Percentiles rank a stretch among this genome's conserved stretches.
phyloP scores from a whole-genome alignment of 164 flowering plant species.

The Houttuynia cordata region DNA sequence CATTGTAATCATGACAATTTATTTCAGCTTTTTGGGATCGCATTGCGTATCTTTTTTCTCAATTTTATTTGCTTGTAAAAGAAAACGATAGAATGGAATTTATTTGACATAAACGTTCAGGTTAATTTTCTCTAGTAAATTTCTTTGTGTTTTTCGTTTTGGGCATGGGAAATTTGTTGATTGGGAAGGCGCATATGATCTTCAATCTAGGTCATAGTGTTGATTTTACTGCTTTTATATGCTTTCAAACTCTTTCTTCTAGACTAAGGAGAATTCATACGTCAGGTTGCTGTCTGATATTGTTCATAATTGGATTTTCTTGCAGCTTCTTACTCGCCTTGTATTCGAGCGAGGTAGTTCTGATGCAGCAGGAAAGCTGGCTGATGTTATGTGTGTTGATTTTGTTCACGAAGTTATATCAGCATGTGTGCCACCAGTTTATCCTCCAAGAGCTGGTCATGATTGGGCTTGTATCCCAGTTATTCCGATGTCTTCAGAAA shows the following conservation, averaged over 20 bases:
- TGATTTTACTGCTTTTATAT: background rate
- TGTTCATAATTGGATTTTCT: constrained; percentile 2
- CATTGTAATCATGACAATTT: background rate
- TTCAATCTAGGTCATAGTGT: background rate
- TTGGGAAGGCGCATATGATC: background rate
- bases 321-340: constrained; percentile 90
- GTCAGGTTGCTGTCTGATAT: background rate
- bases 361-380: constrained; percentile 94
- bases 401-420: constrained; percentile 97
- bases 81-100: too few relatives aligned
- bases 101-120: too few relatives aligned
- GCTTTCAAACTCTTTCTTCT: background rate
- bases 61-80: too few relatives aligned
- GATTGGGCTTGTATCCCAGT: constrained; percentile 98
- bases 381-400: constrained; percentile 89
- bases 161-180: background rate
- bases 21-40: background rate
- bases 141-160: too few relatives aligned
- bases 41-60: too few relatives aligned
- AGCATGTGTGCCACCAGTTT: constrained; percentile 95
- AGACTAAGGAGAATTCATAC: background rate
- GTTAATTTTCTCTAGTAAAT: too few relatives aligned
- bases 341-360: constrained; percentile 96
- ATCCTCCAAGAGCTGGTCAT: constrained; percentile 84
- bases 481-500: constrained; percentile 36